These are phyloP conservation scores for Carex pumila DNA, from an alignment of 176 grass and related monocot species.

Conservation along the genomic window DNA sequence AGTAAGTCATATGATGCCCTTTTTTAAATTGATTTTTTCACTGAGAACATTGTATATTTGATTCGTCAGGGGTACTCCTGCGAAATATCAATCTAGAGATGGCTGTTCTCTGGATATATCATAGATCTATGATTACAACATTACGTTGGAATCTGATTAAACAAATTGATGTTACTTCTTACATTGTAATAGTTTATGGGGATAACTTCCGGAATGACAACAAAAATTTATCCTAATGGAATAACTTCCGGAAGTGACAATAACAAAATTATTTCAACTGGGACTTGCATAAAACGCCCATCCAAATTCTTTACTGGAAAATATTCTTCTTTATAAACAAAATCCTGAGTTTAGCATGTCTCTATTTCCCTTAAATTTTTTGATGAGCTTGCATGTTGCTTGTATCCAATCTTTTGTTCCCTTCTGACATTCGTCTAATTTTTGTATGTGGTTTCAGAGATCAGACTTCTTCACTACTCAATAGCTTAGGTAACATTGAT, in stretches of 20 bases:
- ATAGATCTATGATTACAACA: background rate
- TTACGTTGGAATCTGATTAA: background rate
- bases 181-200: background rate
- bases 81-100: background rate
- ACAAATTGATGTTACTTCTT: background rate
- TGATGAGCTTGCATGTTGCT: background rate
- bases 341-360: background rate
- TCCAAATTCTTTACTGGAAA: background rate
- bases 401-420: background rate
- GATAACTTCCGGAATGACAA: background rate
- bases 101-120: background rate
- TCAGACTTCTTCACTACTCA: background rate
- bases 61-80: background rate
- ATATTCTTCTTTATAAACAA: background rate
- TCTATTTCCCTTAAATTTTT: background rate
- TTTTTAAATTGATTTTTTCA: background rate
- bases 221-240: background rate
- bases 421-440: background rate
- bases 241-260: background rate
- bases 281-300: background rate
- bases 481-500: background rate
- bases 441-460: background rate
- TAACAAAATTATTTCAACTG: background rate
- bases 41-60: background rate
- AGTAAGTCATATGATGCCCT: background rate